Percentiles rank a stretch among this genome's conserved stretches.
phyloP scores from a whole-genome alignment of 2,329 filamentous ascomycete species.

The Fusarium luffae region DNA sequence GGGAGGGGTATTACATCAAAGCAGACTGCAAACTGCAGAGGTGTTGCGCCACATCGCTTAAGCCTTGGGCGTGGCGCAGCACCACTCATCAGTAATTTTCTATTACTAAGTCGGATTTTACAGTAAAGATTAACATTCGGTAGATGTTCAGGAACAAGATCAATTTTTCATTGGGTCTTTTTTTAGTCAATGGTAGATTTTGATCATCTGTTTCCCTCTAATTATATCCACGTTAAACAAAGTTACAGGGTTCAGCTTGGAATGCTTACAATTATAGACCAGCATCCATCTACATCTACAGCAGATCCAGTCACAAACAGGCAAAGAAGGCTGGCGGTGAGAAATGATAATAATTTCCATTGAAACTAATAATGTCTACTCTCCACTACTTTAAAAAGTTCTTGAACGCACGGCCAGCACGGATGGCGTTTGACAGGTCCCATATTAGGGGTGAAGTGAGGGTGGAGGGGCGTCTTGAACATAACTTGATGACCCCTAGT shows the following conservation, averaged over 20 bases:
- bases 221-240: not conserved
- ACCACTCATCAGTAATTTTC: constrained; percentile 5
- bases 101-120: not conserved
- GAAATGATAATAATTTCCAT: constrained; percentile 13
- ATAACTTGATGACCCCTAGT: constrained; percentile 14
- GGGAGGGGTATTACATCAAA: constrained; percentile 32
- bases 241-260: not conserved
- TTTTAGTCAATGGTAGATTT: not conserved
- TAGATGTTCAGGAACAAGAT: constrained; percentile 5
- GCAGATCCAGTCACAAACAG: not conserved
- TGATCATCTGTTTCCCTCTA: not conserved
- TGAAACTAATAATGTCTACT: constrained; percentile 5
- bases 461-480: constrained; percentile 13
- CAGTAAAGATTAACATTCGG: constrained; percentile 6
- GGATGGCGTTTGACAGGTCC: constrained; percentile 26
- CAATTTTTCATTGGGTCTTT: not conserved
- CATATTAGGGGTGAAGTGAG: constrained; percentile 11
- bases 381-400: constrained; percentile 19
- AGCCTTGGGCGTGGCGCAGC: constrained; percentile 41
- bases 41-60: constrained; percentile 42
- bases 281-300: not conserved
- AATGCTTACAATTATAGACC: not conserved
- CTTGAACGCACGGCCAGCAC: not conserved
- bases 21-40: not conserved
- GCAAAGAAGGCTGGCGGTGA: constrained; percentile 17